phyloP scores from a whole-genome alignment of 139 green algal genomes.

The Gonium pectorale region DNA sequence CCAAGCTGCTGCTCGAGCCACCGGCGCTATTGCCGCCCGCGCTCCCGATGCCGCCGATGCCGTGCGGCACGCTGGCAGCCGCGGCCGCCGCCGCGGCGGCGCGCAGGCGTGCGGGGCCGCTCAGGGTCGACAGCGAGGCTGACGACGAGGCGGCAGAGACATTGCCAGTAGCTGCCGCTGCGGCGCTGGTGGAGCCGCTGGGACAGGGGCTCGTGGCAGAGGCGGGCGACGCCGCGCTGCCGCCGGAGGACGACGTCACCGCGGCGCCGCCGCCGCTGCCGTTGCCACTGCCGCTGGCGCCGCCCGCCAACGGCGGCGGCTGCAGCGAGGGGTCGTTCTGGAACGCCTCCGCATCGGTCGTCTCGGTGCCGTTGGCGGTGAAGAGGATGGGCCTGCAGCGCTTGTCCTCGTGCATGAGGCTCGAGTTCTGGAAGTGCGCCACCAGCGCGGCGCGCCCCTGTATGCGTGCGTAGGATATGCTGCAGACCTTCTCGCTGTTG shows the following conservation, averaged over 20 bases:
- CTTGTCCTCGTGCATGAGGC: slow-evolving; percentile 99
- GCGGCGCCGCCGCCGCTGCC: too few relatives aligned
- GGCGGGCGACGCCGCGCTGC: too few relatives aligned
- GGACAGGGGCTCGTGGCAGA: not conserved
- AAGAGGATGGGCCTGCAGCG: slow-evolving; percentile 96
- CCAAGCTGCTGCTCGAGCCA: too few relatives aligned
- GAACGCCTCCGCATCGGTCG: slow-evolving; percentile 37
- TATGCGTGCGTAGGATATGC: slow-evolving; percentile 96
- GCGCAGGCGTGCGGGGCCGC: slow-evolving; percentile 2
- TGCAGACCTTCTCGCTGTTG: slow-evolving; percentile 97
- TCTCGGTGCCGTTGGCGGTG: slow-evolving; percentile 51
- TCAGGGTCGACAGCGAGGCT: not conserved
- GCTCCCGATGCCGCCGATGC: not conserved
- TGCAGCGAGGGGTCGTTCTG: slow-evolving; percentile 19
- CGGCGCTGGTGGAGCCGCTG: not conserved
- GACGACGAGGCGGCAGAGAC: too few relatives aligned
- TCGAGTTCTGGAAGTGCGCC: slow-evolving; percentile 96
- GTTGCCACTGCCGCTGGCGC: too few relatives aligned
- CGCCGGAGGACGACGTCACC: too few relatives aligned
- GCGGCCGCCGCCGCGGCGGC: slow-evolving; percentile 18
- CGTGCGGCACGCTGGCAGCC: not conserved
- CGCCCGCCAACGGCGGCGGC: not conserved
- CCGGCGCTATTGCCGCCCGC: too few relatives aligned
- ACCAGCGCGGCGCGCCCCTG: slow-evolving; percentile 91
- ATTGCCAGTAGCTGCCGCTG: too few relatives aligned